Percentiles rank a stretch among this genome's conserved stretches.
These are phyloP conservation scores for Diaporthe sp. DNA, from an alignment of 2,329 filamentous ascomycete species.

Conservation along the genomic window DNA sequence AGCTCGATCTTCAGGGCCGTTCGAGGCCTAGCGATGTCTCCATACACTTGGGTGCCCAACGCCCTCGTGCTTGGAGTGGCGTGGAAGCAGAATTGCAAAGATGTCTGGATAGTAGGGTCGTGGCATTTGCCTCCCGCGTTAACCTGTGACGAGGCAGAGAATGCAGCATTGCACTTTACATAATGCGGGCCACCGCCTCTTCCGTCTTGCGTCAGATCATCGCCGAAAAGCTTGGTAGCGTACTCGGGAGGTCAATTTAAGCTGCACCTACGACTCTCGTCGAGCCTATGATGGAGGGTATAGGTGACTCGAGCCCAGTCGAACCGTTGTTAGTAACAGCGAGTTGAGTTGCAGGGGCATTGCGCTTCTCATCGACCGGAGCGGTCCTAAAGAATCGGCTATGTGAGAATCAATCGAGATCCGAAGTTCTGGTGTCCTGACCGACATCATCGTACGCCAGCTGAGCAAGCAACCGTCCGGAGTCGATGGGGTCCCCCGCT, in stretches of 20 bases:
- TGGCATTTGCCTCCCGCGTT: neutral
- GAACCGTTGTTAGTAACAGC: conserved; percentile 1
- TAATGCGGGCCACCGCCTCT: conserved; percentile 27
- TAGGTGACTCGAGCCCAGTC: neutral
- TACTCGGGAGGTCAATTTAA: conserved; percentile 12
- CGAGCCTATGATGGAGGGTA: neutral
- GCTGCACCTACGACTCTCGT: neutral
- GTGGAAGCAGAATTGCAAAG: conserved; percentile 1
- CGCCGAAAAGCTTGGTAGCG: conserved; percentile 16
- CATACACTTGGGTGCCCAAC: conserved; percentile 8
- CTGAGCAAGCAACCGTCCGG: conserved; percentile 7
- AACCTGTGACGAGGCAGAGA: neutral
- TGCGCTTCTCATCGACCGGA: neutral
- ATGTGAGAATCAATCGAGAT: conserved; percentile 29
- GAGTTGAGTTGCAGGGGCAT: neutral
- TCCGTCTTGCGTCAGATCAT: conserved; percentile 23
- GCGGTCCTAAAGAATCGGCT: neutral
- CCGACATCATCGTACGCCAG: conserved; percentile 11
- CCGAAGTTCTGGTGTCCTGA: neutral
- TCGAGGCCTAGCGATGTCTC: neutral
- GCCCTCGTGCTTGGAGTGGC: conserved; percentile 21
- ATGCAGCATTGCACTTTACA: conserved; percentile 1
- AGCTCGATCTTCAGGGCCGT: conserved; percentile 24
- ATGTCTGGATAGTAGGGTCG: neutral
- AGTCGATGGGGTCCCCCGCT: conserved; percentile 2